These are phyloP conservation scores for Lophiotrema nucula DNA, from an alignment of 495 filamentous ascomycete genomes.

Conservation along the genomic window DNA sequence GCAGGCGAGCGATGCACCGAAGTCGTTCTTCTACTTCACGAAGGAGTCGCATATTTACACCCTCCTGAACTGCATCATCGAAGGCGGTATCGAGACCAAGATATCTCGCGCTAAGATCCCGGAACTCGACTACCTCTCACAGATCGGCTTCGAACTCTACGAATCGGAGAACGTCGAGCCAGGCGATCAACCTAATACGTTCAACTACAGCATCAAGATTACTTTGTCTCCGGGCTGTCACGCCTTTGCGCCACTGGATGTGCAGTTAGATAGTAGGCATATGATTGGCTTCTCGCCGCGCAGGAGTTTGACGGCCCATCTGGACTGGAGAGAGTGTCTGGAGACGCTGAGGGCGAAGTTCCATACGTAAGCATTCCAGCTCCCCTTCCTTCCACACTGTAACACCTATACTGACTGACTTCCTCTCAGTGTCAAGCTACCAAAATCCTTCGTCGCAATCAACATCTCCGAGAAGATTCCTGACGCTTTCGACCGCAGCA, in stretches of 20 bases:
- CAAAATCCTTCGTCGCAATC: slow-evolving; percentile 87
- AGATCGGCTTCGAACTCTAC: slow-evolving; percentile 97
- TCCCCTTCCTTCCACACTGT: background rate
- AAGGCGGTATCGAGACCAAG: slow-evolving; percentile 93
- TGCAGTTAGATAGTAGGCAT: slow-evolving; percentile 92
- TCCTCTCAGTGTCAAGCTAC: slow-evolving; percentile 74
- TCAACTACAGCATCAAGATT: slow-evolving; percentile 92
- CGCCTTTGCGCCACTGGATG: slow-evolving; percentile 90
- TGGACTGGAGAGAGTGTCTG: slow-evolving; percentile 92
- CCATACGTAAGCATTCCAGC: slow-evolving; percentile 66
- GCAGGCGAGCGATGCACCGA: slow-evolving; percentile 87
- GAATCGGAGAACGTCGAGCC: slow-evolving; percentile 76
- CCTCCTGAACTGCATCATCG: slow-evolving; percentile 93
- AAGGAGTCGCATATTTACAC: slow-evolving; percentile 99
- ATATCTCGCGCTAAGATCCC: slow-evolving; percentile 88
- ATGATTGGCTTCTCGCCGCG: slow-evolving; percentile 89
- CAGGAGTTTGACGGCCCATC: slow-evolving; percentile 84
- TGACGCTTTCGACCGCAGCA: slow-evolving; percentile 26
- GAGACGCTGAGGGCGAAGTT: slow-evolving; percentile 94
- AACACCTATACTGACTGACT: background rate
- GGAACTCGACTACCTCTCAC: slow-evolving; percentile 94
- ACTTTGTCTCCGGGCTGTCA: slow-evolving; percentile 95
- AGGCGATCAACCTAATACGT: slow-evolving; percentile 58
- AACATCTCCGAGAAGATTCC: slow-evolving; percentile 74
- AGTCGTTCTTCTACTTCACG: slow-evolving; percentile 97